Conservation (phyloP, 768 basidiomycete species). For the Leccinum arenicola region DNA sequence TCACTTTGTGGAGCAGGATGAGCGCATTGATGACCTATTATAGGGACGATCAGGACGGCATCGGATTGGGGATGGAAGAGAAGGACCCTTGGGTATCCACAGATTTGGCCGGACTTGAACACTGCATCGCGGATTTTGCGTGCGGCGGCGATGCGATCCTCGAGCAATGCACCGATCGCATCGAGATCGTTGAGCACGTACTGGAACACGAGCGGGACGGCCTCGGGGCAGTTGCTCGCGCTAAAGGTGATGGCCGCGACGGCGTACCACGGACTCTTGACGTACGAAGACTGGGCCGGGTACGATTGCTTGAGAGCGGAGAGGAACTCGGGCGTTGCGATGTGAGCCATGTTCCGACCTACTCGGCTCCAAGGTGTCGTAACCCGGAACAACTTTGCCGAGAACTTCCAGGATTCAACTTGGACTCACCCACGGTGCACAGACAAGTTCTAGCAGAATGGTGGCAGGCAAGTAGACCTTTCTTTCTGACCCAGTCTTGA, state of each 20-base stretch:
- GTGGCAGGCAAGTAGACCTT: conserved; percentile 16
- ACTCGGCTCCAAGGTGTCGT: background rate
- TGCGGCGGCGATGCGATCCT: conserved; percentile 43
- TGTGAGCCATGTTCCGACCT: conserved; percentile 12
- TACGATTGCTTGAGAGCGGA: conserved; percentile 43
- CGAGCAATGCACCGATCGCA: conserved; percentile 23
- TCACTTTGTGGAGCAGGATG: conserved; percentile 46
- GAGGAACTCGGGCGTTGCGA: conserved; percentile 44
- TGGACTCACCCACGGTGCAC: background rate
- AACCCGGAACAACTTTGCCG: background rate
- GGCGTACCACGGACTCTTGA: conserved; percentile 57
- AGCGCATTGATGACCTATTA: conserved; percentile 51
- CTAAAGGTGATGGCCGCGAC: conserved; percentile 55
- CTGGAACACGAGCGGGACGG: conserved; percentile 52
- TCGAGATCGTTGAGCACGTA: conserved; percentile 46
- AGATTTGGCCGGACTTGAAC: conserved; percentile 57
- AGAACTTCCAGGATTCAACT: background rate
- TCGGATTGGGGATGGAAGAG: background rate
- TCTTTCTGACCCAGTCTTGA: background rate
- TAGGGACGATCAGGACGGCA: background rate
- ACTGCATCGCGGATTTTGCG: conserved; percentile 59
- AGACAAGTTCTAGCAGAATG: conserved; percentile 7
- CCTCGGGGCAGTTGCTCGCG: conserved; percentile 58
- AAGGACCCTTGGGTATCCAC: conserved; percentile 56
- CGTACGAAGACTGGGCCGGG: conserved; percentile 30